Conservation (phyloP, 352 stramenopile species). For the Phytopythium ostracodes region DNA sequence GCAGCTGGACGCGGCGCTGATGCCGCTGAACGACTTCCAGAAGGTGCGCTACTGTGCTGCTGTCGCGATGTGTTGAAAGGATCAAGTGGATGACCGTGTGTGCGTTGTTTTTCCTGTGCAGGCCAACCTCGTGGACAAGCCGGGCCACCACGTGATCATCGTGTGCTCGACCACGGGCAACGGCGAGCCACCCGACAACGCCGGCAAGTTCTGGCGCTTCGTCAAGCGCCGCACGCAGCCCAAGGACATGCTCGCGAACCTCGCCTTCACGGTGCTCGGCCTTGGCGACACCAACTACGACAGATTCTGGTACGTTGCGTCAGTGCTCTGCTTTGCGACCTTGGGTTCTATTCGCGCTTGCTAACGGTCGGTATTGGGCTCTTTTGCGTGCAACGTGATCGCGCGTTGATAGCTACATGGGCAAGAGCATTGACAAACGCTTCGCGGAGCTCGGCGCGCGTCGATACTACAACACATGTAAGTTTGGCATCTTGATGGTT, state of each 20-base stretch:
- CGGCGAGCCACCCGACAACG: slow-evolving; percentile 93
- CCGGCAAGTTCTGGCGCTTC: slow-evolving; percentile 90
- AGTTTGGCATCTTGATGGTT: slow-evolving; percentile 1
- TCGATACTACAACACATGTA: slow-evolving; percentile 69
- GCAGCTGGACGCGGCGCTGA: slow-evolving; percentile 42
- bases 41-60: slow-evolving; percentile 28
- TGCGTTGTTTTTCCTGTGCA: slow-evolving; percentile 12
- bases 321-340: background rate
- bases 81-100: background rate
- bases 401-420: slow-evolving; percentile 55
- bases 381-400: background rate
- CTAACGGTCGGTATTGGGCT: background rate
- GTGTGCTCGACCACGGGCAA: slow-evolving; percentile 95
- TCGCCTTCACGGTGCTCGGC: slow-evolving; percentile 87
- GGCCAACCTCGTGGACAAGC: slow-evolving; percentile 35
- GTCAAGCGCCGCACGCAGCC: slow-evolving; percentile 86
- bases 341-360: background rate
- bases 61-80: background rate
- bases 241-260: slow-evolving; percentile 64
- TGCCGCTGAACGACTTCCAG: slow-evolving; percentile 67
- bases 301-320: slow-evolving; percentile 84
- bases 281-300: slow-evolving; percentile 98
- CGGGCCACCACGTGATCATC: slow-evolving; percentile 67
- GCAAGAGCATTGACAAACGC: slow-evolving; percentile 88
- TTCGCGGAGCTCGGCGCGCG: slow-evolving; percentile 85